Base-by-base conservation (phyloP, 768 basidiomycete species). In the Epithele typhae region DNA sequence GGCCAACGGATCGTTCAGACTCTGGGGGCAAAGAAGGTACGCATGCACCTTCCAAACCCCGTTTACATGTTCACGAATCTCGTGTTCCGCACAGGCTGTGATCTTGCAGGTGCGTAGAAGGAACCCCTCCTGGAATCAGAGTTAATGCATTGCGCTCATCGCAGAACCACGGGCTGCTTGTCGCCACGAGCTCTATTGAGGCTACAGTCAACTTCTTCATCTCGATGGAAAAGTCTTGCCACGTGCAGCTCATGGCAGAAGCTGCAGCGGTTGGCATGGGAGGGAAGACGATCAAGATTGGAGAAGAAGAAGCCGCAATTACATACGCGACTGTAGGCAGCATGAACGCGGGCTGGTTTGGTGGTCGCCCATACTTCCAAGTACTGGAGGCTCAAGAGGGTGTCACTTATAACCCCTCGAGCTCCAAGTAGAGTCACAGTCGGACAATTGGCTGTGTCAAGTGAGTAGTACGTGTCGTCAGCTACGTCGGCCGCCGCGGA, bases 321-420 rank as follows among this genome's bases (percentile, higher is more conserved):
- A 43, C 45, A 14, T 25, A 30, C 22, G 32, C 32, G 19, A 43
- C 37, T 5, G 40, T 44, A 15, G 42, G 40, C 14, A 37, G 15
- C 4, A 19, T 32, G 17, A 6, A 7, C n/a, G 65, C 59, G 15
- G 71, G 69, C 14, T 70, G 65, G 68, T 68, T 70, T 55, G 61
- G 62, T 45, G 69, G 64, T 14, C 49, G 60, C 25, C 59, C 64
- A 34, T 66, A 72, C 53, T 70, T 70, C 51, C 59, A 64, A 44
- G 50, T 68, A 8, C 53, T 71, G 19, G 69, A 70, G 51, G 55
- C 57, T 5, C 60, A 62, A 37, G 69, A 70, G 48, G 66, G 68
- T 5, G 56, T 51, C 18, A 45, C 22, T 37, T 56, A 48, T 32
- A 18, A 53, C 22, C n/a, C n/a, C n/a, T n/a, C n/a, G n/a, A n/a